Conservation (phyloP, 2,329 filamentous ascomycete species). For the Gliomastix tumulicola region DNA sequence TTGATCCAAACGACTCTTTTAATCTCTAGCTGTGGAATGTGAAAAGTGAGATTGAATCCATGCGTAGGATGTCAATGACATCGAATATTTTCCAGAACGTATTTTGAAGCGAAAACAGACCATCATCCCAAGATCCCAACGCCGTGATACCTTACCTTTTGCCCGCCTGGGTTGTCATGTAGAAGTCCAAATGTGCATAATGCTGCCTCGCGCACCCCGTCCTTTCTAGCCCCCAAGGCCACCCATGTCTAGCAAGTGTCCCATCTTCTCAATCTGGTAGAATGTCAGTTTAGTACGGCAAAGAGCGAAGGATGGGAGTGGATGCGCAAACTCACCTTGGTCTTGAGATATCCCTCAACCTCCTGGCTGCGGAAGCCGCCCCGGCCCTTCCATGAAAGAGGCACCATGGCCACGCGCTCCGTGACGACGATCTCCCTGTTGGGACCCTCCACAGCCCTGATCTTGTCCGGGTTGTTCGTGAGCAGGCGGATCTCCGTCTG, state of each 20-base stretch:
- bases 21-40: too few species aligned
- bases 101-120: too few species aligned
- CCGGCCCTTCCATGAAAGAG: slow-evolving; percentile 82
- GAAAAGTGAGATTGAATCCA: too few species aligned
- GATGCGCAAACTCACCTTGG: slow-evolving; percentile 65
- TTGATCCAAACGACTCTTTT: too few species aligned
- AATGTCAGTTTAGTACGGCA: slow-evolving; percentile 10
- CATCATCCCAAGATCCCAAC: too few species aligned
- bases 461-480: slow-evolving; percentile 97
- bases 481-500: slow-evolving; percentile 72
- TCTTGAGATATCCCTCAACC: slow-evolving; percentile 88
- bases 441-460: slow-evolving; percentile 87
- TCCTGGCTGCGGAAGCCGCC: slow-evolving; percentile 81
- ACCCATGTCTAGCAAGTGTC: slow-evolving; percentile 64
- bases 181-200: too few species aligned
- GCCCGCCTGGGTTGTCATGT: too few species aligned
- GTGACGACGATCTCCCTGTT: slow-evolving; percentile 80
- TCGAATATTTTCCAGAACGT: too few species aligned
- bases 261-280: slow-evolving; percentile 78
- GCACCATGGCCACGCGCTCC: slow-evolving; percentile 92
- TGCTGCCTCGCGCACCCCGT: too few species aligned
- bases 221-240: too few species aligned
- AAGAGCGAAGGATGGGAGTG: not conserved
- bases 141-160: too few species aligned
- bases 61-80: too few species aligned